phyloP scores from a whole-genome alignment of 1,284 basidiomycete species.

The Papiliotrema laurentii region DNA sequence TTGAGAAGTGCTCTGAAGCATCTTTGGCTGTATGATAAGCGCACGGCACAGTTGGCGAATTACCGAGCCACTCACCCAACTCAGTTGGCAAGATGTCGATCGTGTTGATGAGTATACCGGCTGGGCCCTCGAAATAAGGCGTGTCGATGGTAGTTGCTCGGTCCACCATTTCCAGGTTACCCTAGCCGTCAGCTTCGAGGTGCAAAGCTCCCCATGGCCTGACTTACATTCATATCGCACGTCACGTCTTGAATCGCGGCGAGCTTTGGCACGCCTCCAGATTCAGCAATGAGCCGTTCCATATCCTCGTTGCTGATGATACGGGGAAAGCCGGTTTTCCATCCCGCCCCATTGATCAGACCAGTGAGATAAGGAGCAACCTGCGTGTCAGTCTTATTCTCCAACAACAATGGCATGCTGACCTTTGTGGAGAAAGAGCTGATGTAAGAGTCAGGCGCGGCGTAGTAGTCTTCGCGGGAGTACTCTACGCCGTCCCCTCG shows the following conservation, averaged over 20 bases:
- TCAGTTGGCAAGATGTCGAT: slow-evolving; percentile 84
- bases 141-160: slow-evolving; percentile 66
- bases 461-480: slow-evolving; percentile 66
- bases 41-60: no score
- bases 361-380: slow-evolving; percentile 78
- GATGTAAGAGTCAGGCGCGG: slow-evolving; percentile 60
- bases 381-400: slow-evolving; percentile 43
- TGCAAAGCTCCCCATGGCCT: background rate
- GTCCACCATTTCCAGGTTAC: slow-evolving; percentile 76
- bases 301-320: slow-evolving; percentile 69
- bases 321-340: slow-evolving; percentile 70
- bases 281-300: slow-evolving; percentile 51
- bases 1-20: slow-evolving; percentile 70
- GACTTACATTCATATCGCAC: slow-evolving; percentile 67
- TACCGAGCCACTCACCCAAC: slow-evolving; percentile 56
- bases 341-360: slow-evolving; percentile 79
- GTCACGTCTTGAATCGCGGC: slow-evolving; percentile 78
- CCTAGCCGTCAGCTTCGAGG: slow-evolving; percentile 50
- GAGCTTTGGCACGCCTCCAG: slow-evolving; percentile 48
- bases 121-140: slow-evolving; percentile 61
- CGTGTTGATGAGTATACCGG: slow-evolving; percentile 67
- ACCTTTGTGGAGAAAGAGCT: slow-evolving; percentile 69
- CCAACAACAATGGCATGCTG: background rate
- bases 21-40: slow-evolving; percentile 48
- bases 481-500: slow-evolving; percentile 58